Evolutionary conservation across 495 filamentous ascomycete genomes (phyloP).

Genomic region (Lophiotrema nucula): DNA sequence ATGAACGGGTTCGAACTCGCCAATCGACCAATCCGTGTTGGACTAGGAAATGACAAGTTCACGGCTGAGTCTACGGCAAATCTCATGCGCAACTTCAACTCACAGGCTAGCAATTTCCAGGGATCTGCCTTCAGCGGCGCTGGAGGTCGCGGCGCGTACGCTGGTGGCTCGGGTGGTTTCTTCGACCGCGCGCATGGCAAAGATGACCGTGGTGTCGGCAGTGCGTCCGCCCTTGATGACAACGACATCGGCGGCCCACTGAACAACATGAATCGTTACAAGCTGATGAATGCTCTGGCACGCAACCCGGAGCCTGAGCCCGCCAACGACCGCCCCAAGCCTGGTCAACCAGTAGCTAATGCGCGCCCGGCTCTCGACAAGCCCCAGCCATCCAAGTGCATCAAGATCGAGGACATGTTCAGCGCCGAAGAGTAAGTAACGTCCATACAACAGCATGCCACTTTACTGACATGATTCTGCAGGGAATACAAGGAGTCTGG

Average conservation of each 20-base stretch:
- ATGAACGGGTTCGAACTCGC: slow-evolving; percentile 99
- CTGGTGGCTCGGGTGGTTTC: slow-evolving; percentile 68
- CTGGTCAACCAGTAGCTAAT: not conserved
- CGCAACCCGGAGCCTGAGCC: slow-evolving; percentile 53
- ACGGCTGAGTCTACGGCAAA: slow-evolving; percentile 94
- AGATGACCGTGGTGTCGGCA: slow-evolving; percentile 84
- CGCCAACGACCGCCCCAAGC: not conserved
- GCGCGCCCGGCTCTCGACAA: not conserved
- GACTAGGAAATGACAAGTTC: slow-evolving; percentile 99
- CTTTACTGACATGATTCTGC: not conserved
- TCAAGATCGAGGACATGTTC: slow-evolving; percentile 95
- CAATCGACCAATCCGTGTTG: slow-evolving; percentile 95
- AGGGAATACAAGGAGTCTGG: slow-evolving; percentile 42
- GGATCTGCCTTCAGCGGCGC: slow-evolving; percentile 92
- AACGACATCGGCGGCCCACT: slow-evolving; percentile 98
- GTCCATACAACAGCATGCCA: no score
- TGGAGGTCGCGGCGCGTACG: slow-evolving; percentile 83
- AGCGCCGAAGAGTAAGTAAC: slow-evolving; percentile 86
- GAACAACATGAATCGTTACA: slow-evolving; percentile 97
- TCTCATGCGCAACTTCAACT: slow-evolving; percentile 83
- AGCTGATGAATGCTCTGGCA: slow-evolving; percentile 96
- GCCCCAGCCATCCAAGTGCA: slow-evolving; percentile 84
- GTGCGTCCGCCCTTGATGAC: slow-evolving; percentile 95
- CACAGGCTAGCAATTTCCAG: slow-evolving; percentile 78
- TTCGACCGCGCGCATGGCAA: slow-evolving; percentile 92